phyloP scores from a whole-genome alignment of 202 grass and related monocot genomes.

The Eragrostis tef region DNA sequence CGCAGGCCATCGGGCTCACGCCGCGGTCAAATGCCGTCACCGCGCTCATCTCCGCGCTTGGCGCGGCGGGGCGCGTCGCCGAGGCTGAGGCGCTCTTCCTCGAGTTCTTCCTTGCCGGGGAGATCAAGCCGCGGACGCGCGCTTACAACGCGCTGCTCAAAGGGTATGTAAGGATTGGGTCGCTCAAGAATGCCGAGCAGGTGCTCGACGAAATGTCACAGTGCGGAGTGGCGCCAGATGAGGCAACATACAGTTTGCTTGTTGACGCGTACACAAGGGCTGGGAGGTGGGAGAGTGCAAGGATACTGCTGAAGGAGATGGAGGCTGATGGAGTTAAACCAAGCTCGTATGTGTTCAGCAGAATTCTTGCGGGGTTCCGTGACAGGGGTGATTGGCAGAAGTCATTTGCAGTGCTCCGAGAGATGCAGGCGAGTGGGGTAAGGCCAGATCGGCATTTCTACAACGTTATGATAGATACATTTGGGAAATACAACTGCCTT shows the following conservation, averaged over 20 bases:
- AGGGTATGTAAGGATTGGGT: conserved; percentile 79
- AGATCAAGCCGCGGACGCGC: conserved; percentile 67
- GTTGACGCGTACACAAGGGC: conserved; percentile 77
- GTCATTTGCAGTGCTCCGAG: conserved; percentile 73
- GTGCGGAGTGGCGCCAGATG: conserved; percentile 70
- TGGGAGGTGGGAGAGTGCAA: conserved; percentile 84
- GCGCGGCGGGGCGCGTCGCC: conserved; percentile 59
- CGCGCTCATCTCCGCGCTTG: conserved; percentile 78
- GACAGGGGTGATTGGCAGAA: conserved; percentile 90
- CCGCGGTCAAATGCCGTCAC: conserved; percentile 76
- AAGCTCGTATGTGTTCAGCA: conserved; percentile 77
- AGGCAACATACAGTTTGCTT: conserved; percentile 83
- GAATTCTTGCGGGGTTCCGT: conserved; percentile 76
- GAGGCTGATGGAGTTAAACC: conserved; percentile 67
- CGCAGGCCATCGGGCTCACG: conserved; percentile 88
- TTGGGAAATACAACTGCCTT: conserved; percentile 90
- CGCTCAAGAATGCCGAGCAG: conserved; percentile 76
- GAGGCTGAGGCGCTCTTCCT: conserved; percentile 92
- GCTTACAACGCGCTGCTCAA: conserved; percentile 93
- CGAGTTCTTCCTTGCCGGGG: conserved; percentile 81
- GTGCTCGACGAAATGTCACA: conserved; percentile 83
- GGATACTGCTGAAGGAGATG: conserved; percentile 93
- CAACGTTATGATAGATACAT: conserved; percentile 89
- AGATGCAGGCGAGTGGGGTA: conserved; percentile 80
- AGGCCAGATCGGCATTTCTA: conserved; percentile 88